These are phyloP conservation scores for Artemisia tridentata DNA, from an alignment of 129 eudicot genomes.

Conservation along the genomic window DNA sequence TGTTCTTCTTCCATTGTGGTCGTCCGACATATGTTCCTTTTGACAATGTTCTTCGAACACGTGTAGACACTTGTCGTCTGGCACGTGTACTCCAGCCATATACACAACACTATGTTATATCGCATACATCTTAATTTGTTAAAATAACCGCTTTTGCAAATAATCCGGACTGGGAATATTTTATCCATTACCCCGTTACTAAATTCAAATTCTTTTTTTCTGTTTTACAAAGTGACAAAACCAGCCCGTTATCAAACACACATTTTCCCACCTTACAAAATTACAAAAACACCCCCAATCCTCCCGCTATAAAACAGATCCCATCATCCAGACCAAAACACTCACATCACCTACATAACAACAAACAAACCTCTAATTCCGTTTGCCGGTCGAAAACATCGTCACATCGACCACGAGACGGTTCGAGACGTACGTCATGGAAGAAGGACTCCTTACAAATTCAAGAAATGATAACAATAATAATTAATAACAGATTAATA, in stretches of 20 bases:
- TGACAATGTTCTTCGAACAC: too few species aligned
- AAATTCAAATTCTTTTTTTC: not conserved
- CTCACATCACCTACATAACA: not conserved
- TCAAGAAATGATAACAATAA: not conserved
- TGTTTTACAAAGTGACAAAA: not conserved
- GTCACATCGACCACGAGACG: not conserved
- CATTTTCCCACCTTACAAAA: not conserved
- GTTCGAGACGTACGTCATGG: not conserved
- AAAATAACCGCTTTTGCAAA: too few species aligned
- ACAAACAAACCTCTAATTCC: not conserved
- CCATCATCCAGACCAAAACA: not conserved
- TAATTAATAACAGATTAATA: not conserved
- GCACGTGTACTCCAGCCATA: too few species aligned
- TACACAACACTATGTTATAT: too few species aligned
- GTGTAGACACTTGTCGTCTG: too few species aligned
- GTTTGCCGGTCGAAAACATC: not conserved
- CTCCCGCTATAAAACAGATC: not conserved
- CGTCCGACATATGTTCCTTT: too few species aligned
- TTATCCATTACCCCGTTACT: too few species aligned
- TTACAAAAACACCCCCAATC: not conserved
- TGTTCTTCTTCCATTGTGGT: too few species aligned
- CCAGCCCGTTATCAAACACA: not conserved
- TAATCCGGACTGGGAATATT: too few species aligned
- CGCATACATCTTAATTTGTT: too few species aligned
- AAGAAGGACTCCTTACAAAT: constrained; percentile 8